Percentiles rank a stretch among this genome's conserved stretches.
phyloP scores from a whole-genome alignment of 2,329 filamentous ascomycete genomes.

The Chrysoporthe austroafricana region DNA sequence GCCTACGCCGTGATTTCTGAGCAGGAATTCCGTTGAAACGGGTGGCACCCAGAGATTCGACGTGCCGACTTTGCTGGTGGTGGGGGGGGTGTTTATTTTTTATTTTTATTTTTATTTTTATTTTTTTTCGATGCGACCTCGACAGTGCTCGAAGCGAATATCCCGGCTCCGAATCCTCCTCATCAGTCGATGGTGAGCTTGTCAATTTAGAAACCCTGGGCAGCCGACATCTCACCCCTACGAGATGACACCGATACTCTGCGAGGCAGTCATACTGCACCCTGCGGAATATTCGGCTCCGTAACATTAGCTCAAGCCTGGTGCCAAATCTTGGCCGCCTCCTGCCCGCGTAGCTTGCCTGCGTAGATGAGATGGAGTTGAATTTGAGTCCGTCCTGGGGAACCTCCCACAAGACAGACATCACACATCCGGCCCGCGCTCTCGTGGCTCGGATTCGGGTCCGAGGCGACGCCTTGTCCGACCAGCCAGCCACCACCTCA shows the following conservation, averaged over 20 bases:
- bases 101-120: not conserved
- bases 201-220: not conserved
- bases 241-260: not conserved
- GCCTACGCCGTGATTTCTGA: not conserved
- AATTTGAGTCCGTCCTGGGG: constrained; percentile 28
- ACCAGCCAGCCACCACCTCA: constrained; percentile 13
- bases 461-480: constrained; percentile 20
- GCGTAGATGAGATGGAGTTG: constrained; percentile 17
- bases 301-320: not conserved
- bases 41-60: not conserved
- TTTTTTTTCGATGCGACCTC: not conserved
- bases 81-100: too few relatives aligned
- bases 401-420: constrained; percentile 28
- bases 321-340: not conserved
- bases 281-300: not conserved
- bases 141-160: not conserved
- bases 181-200: not conserved
- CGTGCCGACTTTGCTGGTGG: not conserved
- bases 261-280: not conserved
- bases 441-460: constrained; percentile 22
- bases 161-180: not conserved
- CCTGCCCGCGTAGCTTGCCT: not conserved
- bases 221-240: not conserved
- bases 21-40: not conserved
- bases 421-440: constrained; percentile 26